Evolutionary conservation across 495 filamentous ascomycete genomes (phyloP), one percentile per base, ranked within the genome.

Genomic region (Astrothelium macrocarpum): DNA sequence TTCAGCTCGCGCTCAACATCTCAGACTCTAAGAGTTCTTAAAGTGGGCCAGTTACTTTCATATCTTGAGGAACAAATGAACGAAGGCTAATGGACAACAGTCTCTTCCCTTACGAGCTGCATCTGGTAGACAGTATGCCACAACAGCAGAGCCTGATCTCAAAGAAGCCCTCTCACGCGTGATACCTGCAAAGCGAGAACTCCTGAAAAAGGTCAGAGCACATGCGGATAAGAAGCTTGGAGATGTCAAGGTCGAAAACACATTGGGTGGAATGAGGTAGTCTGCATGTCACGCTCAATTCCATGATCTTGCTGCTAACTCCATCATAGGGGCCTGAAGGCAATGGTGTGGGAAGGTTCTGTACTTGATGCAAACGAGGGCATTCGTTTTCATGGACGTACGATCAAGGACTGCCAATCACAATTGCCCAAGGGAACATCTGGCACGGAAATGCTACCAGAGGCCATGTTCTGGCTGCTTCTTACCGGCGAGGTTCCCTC

Each of bases 381-480:
- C 36, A 98, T 98, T 72, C 90, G 94, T 59, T 98, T 98, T 82
- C 94, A 97, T 74, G 95, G 95, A 70, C 86, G 87, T 69, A 97
- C 91, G 59, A 98, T 98, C 81, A 95, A 94, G 79, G 94, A 98
- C 72, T 98, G 94, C 82, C 92, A 96, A 72, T 83, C 84, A 63
- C 85, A 95, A 72, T 84, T 98, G 9, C 94, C 94, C 70, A 97
- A 96, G 79, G 94, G 92, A 61, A 89, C 84, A 62, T 84, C 88
- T 1, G 94, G 94, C 64, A 94, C 90, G n/a, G 93, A 98, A 79
- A 97, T 97, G 95, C 86, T 98, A 1, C 94, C 94, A 42, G 94
- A 98, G 77, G 87, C 91, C 72, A 97, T 98, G 94, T 98, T 98
- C 83, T 98, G 94, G 94, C 87, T 98, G 29, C 87, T 98, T 18